phyloP scores from a whole-genome alignment of 2,329 filamentous ascomycete species.

The Stagonosporopsis rhizophila region DNA sequence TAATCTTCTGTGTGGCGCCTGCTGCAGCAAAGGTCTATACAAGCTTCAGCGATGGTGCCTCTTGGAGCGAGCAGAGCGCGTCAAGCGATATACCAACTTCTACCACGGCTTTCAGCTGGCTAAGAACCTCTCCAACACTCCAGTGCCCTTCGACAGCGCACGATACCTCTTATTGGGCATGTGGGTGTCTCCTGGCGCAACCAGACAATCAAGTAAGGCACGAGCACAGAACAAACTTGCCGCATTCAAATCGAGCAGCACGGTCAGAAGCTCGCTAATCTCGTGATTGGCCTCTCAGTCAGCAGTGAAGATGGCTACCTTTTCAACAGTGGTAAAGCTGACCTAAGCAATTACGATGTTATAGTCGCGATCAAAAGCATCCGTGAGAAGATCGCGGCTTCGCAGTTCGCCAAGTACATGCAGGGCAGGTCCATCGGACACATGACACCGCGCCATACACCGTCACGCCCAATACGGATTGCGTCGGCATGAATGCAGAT shows the following conservation, averaged over 20 bases:
- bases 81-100: conserved; percentile 35
- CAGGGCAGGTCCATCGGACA: conserved; percentile 52
- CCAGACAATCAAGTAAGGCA: conserved; percentile 51
- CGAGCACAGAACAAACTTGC: conserved; percentile 36
- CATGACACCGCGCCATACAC: conserved; percentile 40
- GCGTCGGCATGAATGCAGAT: conserved; percentile 45
- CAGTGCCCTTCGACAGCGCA: conserved; percentile 69
- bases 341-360: conserved; percentile 68
- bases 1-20: conserved; percentile 9
- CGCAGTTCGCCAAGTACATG: conserved; percentile 57
- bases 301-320: conserved; percentile 67
- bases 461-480: conserved; percentile 39
- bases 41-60: conserved; percentile 41
- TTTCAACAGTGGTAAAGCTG: conserved; percentile 58
- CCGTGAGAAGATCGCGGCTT: conserved; percentile 61
- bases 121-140: conserved; percentile 26
- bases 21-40: conserved; percentile 29
- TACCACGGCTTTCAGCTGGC: conserved; percentile 31
- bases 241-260: conserved; percentile 42
- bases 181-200: conserved; percentile 30
- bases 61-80: conserved; percentile 25
- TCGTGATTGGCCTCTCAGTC: conserved; percentile 47
- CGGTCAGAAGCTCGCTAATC: conserved; percentile 59
- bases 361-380: conserved; percentile 59
- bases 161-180: conserved; percentile 55